Base-by-base conservation (phyloP, 73 alveolate species). In the Breviolum minutum region DNA sequence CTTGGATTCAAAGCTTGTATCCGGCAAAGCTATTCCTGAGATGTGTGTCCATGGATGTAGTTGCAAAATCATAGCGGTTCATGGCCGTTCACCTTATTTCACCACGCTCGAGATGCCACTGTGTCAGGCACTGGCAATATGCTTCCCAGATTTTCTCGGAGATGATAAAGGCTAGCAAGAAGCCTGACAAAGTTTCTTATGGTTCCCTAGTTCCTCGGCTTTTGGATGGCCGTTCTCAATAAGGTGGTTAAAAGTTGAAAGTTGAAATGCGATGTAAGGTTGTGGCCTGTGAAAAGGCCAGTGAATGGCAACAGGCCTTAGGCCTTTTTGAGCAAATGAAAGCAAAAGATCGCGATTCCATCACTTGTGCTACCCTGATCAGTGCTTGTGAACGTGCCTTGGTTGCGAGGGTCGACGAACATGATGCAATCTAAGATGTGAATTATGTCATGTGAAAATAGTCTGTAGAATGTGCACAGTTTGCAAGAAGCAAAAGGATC, bases 321-420 rank as follows among this genome's bases (percentile, higher is more conserved):
- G 64, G 12, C 27, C 84, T 87, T 26, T 20, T 60, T 24, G 62
- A 26, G 60, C 77, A 84, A 76, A 84, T 81, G 89, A 14, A 6
- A 6, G 69, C 73, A 9, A 30, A 63, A 63, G 62, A 19, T 29
- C 86, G 70, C 40, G 98, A 92, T 17, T 26, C 82, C 27, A 63
- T 81, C 68, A 74, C 63, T 80, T 61, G n/a, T 7, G 98, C 89
- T 32, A 60, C 98, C 24, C 7, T 92, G 91, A 74, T 92, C 90
- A 92, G 98, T 66, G 98, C 98, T 27, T 92, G 98, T 66, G 98
- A 92, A 26, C 98, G 98, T 17, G 40, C 19, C 87, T 29, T 19
- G 87, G 79, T 29, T 8, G 14, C 8, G 19, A 40, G 54, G 54
- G 54, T 40, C 54, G 54, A 40, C 3, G 54, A 40, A 40, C 54